phyloP scores from a whole-genome alignment of 768 basidiomycete species.

The Podaxis sp. region DNA sequence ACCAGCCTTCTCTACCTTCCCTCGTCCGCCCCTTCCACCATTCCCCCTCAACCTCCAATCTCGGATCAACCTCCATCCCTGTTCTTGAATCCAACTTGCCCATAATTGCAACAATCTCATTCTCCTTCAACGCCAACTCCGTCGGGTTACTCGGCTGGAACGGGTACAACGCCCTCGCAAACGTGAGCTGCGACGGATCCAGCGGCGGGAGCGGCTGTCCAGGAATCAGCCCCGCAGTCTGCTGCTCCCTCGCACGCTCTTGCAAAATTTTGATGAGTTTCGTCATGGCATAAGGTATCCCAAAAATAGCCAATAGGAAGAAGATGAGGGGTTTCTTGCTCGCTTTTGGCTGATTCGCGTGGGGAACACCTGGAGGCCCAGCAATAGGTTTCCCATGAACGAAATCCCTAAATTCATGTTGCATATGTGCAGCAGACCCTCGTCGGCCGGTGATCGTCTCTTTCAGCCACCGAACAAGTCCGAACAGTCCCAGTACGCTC shows the following conservation, averaged over 20 bases:
- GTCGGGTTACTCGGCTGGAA: constrained; percentile 72
- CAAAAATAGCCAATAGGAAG: constrained; percentile 92
- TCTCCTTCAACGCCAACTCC: constrained; percentile 76
- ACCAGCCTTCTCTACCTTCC: constrained; percentile 91
- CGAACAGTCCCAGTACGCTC: constrained; percentile 91
- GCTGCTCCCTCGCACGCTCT: constrained; percentile 45
- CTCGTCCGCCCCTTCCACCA: constrained; percentile 95
- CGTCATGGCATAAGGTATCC: constrained; percentile 92
- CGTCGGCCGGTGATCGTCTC: constrained; percentile 51
- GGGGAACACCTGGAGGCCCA: constrained; percentile 23
- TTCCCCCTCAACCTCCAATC: constrained; percentile 60
- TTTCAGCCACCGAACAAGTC: constrained; percentile 83
- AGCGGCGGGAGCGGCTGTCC: constrained; percentile 50
- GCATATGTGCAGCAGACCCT: constrained; percentile 39
- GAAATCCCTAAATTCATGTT: constrained; percentile 73
- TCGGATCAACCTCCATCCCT: constrained; percentile 63
- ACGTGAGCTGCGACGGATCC: constrained; percentile 77
- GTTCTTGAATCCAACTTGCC: constrained; percentile 70
- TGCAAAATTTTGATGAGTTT: constrained; percentile 80
- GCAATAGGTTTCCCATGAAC: constrained; percentile 58
- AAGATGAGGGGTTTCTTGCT: constrained; percentile 89
- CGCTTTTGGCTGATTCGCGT: constrained; percentile 47
- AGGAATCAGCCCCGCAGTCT: constrained; percentile 30
- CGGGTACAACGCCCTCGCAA: constrained; percentile 77
- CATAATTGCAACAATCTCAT: constrained; percentile 91